phyloP scores from a whole-genome alignment of 2,329 filamentous ascomycete genomes.

The Exophiala viscosa region DNA sequence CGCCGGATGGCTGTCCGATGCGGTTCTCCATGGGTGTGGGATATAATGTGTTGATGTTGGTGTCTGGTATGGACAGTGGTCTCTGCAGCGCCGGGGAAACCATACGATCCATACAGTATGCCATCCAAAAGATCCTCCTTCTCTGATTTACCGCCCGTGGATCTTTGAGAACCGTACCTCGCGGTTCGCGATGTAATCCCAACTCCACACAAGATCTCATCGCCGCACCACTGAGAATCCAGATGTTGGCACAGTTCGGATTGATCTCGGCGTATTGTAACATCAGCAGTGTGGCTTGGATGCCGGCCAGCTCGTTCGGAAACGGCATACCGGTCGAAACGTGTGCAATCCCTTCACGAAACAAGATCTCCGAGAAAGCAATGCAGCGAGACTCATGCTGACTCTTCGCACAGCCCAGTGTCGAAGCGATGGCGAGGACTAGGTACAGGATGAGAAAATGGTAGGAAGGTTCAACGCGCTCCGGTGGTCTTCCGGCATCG shows the following conservation, averaged over 20 bases:
- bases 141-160: constrained; percentile 21
- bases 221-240: constrained; percentile 18
- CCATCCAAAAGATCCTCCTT: constrained; percentile 20
- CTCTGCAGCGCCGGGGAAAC: constrained; percentile 21
- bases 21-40: not conserved
- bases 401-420: constrained; percentile 28
- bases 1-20: constrained; percentile 12
- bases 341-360: constrained; percentile 29
- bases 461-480: constrained; percentile 18
- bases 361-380: constrained; percentile 26
- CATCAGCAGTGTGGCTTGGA: constrained; percentile 20
- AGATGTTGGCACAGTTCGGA: constrained; percentile 19
- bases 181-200: constrained; percentile 19
- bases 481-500: not conserved
- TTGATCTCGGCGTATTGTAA: constrained; percentile 21
- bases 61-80: constrained; percentile 22
- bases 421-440: constrained; percentile 30
- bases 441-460: constrained; percentile 30
- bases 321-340: constrained; percentile 10
- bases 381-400: constrained; percentile 28
- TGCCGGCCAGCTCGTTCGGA: constrained; percentile 18
- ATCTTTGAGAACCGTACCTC: constrained; percentile 7
- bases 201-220: constrained; percentile 22
- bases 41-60: constrained; percentile 23
- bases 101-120: constrained; percentile 23